Conservation (phyloP, 192 early-diverging fungal genomes). For the Umbelopsis sp. region DNA sequence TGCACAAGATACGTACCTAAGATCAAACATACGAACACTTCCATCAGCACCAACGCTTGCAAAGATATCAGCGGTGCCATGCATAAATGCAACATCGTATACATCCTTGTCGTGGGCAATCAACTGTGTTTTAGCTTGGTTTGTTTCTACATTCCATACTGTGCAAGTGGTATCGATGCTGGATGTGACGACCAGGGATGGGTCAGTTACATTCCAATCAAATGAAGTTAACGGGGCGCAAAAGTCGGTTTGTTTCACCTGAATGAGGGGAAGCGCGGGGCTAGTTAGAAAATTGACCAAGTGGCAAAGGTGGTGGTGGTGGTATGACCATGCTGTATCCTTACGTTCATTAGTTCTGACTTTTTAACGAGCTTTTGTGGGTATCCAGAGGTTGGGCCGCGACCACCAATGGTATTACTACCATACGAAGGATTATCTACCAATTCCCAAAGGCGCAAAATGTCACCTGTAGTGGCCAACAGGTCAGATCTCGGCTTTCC, state of each 20-base stretch:
- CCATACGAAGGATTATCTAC: conserved; percentile 54
- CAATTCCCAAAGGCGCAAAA: conserved; percentile 87
- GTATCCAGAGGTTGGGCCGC: conserved; percentile 22
- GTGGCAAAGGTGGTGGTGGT: not conserved
- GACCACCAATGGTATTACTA: conserved; percentile 45
- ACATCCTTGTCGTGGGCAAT: conserved; percentile 99
- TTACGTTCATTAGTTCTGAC: conserved; percentile 66
- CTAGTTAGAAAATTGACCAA: not conserved
- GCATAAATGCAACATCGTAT: conserved; percentile 95
- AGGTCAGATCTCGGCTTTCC: conserved; percentile 61
- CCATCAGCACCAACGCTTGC: conserved; percentile 98
- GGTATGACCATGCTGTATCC: not conserved
- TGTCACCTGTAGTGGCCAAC: conserved; percentile 88
- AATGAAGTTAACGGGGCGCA: conserved; percentile 93
- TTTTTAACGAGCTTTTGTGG: conserved; percentile 46
- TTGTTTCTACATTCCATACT: conserved; percentile 97
- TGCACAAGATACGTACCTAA: conserved; percentile 54
- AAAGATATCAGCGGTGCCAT: conserved; percentile 85
- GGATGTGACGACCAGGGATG: conserved; percentile 84
- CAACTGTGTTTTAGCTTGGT: conserved; percentile 96
- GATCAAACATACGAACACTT: conserved; percentile 95
- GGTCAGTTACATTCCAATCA: conserved; percentile 95
- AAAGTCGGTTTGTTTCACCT: conserved; percentile 71
- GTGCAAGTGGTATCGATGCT: conserved; percentile 99
- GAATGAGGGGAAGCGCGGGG: no score